Evolutionary conservation across 164 flowering plant genomes (phyloP), one percentile per base, ranked within the genome.

Genomic region (Dillenia turbinata): DNA sequence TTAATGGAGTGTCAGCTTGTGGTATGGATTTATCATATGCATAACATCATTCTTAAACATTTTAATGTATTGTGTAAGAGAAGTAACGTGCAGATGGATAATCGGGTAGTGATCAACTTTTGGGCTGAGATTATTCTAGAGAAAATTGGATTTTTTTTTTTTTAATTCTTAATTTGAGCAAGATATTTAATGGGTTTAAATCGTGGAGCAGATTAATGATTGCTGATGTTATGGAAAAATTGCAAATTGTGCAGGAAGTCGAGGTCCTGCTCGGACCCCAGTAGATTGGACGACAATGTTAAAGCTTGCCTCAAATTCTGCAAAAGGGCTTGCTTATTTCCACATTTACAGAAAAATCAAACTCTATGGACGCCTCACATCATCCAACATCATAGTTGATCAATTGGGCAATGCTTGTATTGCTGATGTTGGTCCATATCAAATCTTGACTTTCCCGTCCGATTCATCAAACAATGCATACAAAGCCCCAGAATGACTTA

Each of bases 191-290:
- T 26, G 33, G 3, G 33, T 26, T 26, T 26, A 26, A 2, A 26
- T 26, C 33, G 5, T 26, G 33, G 33, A 26, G 33, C 3, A 26
- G 3, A 5, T 26, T 26, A 26, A 26, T 26, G 3, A 26, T 26
- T 26, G 33, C 33, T 26, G 33, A 26, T 26, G 33, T 26, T 26
- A 26, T 26, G 33, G 33, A 22, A 14, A 49, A 24, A 13, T 43
- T 51, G 19, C 12, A 16, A 44, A 59, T 24, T 16, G 40, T 64
- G 26, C 68, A 79, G 83, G 81, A 9, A 66, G 75, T 58, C 69
- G 81, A 10, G 81, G 81, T 4, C 79, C 78, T 0, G 78, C 81
- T 52, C 69, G 83, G 52, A 73, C 74, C 19, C 79, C 83, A 9
- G 47, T 79, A 16, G 75, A 69, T 15, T 82, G 86, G 86, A 59